These are phyloP conservation scores for Yamadazyma diospyri DNA, from an alignment of 1,139 yeast species.

Conservation along the genomic window DNA sequence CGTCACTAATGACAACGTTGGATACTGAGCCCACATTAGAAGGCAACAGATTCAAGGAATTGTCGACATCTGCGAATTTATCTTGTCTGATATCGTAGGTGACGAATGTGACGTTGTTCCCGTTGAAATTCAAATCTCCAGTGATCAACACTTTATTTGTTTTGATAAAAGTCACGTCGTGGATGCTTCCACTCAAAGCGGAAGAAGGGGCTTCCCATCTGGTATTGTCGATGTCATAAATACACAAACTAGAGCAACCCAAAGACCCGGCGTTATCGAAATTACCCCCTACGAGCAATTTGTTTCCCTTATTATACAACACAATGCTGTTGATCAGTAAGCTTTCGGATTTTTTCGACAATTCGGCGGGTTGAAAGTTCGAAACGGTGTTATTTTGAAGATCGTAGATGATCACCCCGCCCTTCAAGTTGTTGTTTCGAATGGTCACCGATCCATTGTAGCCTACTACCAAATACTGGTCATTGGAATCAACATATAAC, in stretches of 20 bases:
- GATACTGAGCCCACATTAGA: slow-evolving; percentile 40
- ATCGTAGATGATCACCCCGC: slow-evolving; percentile 54
- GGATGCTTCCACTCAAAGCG: slow-evolving; percentile 50
- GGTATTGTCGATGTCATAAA: slow-evolving; percentile 55
- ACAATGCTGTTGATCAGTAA: slow-evolving; percentile 52
- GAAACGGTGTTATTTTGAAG: slow-evolving; percentile 37
- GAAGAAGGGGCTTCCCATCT: slow-evolving; percentile 52
- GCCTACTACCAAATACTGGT: slow-evolving; percentile 46
- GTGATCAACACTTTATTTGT: slow-evolving; percentile 53
- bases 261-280: slow-evolving; percentile 60
- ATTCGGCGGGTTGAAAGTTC: slow-evolving; percentile 46
- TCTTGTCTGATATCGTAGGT: slow-evolving; percentile 49
- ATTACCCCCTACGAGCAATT: slow-evolving; percentile 73
- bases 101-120: slow-evolving; percentile 36
- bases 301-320: slow-evolving; percentile 45
- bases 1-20: slow-evolving; percentile 50
- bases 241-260: slow-evolving; percentile 62
- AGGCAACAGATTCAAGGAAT: slow-evolving; percentile 23
- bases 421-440: slow-evolving; percentile 19
- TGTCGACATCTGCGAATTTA: slow-evolving; percentile 17
- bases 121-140: slow-evolving; percentile 53
- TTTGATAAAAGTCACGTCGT: slow-evolving; percentile 51
- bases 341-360: slow-evolving; percentile 19
- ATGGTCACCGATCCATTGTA: slow-evolving; percentile 43
- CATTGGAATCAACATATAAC: slow-evolving; percentile 37